These are phyloP conservation scores for Coemansia sp. DNA, from an alignment of 192 early-diverging fungal species.

Conservation along the genomic window DNA sequence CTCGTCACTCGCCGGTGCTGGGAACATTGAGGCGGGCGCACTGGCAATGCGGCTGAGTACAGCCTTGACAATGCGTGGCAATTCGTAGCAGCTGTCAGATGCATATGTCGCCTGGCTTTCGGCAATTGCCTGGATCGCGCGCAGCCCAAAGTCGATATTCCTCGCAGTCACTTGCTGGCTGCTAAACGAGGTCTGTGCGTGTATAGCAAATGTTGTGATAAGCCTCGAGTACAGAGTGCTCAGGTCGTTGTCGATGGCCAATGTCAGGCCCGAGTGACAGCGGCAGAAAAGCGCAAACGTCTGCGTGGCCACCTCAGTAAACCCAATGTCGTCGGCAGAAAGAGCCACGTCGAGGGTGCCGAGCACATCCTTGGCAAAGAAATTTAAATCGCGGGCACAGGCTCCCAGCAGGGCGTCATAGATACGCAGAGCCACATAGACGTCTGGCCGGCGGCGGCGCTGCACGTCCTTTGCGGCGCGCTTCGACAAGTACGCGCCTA, in stretches of 20 bases:
- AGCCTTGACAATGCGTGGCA: constrained; percentile 63
- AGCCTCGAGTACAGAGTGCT: constrained; percentile 61
- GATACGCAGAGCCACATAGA: constrained; percentile 75
- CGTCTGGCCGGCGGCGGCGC: constrained; percentile 64
- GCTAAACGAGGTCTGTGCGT: constrained; percentile 22
- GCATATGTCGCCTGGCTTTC: constrained; percentile 68
- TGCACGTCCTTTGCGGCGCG: constrained; percentile 67
- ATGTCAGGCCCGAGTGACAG: constrained; percentile 68
- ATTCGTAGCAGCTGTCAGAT: constrained; percentile 62
- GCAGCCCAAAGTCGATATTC: constrained; percentile 60
- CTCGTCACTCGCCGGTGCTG: constrained; percentile 6
- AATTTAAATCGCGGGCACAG: constrained; percentile 75
- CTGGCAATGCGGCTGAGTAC: constrained; percentile 44
- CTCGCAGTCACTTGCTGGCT: constrained; percentile 4
- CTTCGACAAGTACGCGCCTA: constrained; percentile 80
- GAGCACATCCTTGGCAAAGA: constrained; percentile 83
- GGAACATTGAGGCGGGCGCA: not conserved
- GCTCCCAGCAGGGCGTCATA: constrained; percentile 69
- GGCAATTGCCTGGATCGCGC: constrained; percentile 64
- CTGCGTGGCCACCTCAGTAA: constrained; percentile 62
- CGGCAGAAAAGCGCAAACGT: constrained; percentile 75
- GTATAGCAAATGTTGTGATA: constrained; percentile 59
- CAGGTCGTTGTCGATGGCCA: constrained; percentile 71
- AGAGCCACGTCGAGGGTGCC: constrained; percentile 67
- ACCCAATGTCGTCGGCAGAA: constrained; percentile 60